phyloP scores from a whole-genome alignment of 2,329 filamentous ascomycete genomes.

The Pestalotiopsis sp. region DNA sequence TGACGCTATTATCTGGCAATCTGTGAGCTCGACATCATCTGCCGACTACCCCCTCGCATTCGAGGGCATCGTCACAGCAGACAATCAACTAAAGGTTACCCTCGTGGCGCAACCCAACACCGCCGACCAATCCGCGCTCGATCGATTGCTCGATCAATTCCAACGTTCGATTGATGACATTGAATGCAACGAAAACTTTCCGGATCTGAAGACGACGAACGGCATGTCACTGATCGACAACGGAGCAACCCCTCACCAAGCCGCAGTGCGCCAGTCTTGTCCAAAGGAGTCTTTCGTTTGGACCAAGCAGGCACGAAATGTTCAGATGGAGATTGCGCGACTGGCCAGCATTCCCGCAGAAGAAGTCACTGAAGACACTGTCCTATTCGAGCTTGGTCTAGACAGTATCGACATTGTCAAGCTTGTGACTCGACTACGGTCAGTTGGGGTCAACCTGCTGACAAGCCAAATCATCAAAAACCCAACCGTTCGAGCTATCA shows the following conservation, averaged over 20 bases:
- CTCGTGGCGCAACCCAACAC: constrained; percentile 58
- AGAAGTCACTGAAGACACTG: constrained; percentile 59
- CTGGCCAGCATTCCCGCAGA: constrained; percentile 58
- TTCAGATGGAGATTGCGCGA: constrained; percentile 65
- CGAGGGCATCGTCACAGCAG: constrained; percentile 62
- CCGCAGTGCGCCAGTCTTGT: not conserved
- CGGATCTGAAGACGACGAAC: not conserved
- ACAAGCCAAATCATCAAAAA: constrained; percentile 79
- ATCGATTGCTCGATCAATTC: constrained; percentile 42
- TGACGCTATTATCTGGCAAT: constrained; percentile 54
- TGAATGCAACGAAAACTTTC: constrained; percentile 10
- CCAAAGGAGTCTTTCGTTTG: constrained; percentile 53
- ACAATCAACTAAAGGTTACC: constrained; percentile 54
- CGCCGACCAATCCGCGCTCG: constrained; percentile 33
- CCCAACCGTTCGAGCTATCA: constrained; percentile 68
- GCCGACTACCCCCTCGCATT: constrained; percentile 79
- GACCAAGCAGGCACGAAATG: constrained; percentile 51
- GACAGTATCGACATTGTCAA: constrained; percentile 94
- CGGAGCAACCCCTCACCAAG: not conserved
- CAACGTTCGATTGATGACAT: constrained; percentile 32
- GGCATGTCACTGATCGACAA: not conserved
- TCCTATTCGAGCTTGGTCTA: constrained; percentile 80
- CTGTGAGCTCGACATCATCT: constrained; percentile 47
- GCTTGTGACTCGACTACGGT: constrained; percentile 72
- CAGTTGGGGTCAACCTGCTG: constrained; percentile 59